Evolutionary conservation across 768 basidiomycete genomes (phyloP).

Genomic region (Trametes sanguinea): DNA sequence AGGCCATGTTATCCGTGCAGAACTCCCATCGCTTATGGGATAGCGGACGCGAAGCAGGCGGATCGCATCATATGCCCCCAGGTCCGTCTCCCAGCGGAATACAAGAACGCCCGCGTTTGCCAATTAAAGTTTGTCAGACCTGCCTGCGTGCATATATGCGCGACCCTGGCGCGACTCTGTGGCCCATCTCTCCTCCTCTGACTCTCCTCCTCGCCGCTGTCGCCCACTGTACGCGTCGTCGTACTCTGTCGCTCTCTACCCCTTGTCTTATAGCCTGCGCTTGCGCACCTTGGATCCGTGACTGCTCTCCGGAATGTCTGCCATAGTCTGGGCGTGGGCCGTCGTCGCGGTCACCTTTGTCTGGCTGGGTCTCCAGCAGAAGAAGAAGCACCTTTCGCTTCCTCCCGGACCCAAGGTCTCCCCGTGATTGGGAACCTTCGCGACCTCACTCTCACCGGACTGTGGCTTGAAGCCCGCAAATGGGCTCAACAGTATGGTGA

Average conservation of each 20-base stretch:
- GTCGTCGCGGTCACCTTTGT: slow-evolving; percentile 12
- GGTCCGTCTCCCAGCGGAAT: slow-evolving; percentile 10
- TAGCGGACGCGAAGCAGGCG: slow-evolving; percentile 9
- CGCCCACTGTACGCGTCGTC: not conserved
- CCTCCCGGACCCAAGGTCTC: slow-evolving; percentile 29
- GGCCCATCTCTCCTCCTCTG: not conserved
- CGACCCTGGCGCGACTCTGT: not conserved
- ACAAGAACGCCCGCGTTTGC: slow-evolving; percentile 17
- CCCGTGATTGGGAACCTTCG: slow-evolving; percentile 30
- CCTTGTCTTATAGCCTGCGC: not conserved
- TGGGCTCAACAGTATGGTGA: slow-evolving; percentile 26
- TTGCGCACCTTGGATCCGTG: slow-evolving; percentile 18
- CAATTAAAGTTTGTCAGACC: slow-evolving; percentile 22
- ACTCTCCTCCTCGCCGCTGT: not conserved
- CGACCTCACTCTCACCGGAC: slow-evolving; percentile 25
- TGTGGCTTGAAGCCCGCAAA: slow-evolving; percentile 24
- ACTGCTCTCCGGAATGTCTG: slow-evolving; percentile 23
- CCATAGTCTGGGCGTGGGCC: slow-evolving; percentile 15
- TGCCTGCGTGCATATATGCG: slow-evolving; percentile 2
- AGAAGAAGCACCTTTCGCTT: slow-evolving; percentile 14
- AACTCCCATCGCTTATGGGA: slow-evolving; percentile 17
- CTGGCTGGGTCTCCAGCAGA: slow-evolving; percentile 19
- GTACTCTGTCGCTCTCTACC: slow-evolving; percentile 12
- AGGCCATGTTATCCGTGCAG: not conserved
- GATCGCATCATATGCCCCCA: slow-evolving; percentile 18